These are phyloP conservation scores for Diaporthe australafricana DNA, from an alignment of 2,329 filamentous ascomycete genomes.

Conservation along the genomic window DNA sequence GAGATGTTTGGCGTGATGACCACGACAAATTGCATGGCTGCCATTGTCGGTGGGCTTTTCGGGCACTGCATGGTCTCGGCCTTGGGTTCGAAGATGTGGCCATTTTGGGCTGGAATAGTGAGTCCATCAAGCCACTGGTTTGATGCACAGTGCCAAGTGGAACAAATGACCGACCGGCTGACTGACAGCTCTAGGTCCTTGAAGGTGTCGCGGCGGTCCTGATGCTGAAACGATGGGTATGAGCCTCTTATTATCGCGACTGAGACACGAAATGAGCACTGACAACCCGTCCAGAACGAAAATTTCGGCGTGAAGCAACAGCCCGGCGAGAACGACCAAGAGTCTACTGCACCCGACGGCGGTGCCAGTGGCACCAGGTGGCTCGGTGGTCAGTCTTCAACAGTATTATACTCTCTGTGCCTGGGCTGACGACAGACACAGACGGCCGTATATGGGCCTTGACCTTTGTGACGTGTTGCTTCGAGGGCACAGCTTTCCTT, in stretches of 20 bases:
- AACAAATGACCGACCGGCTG: background rate
- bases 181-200: constrained; percentile 38
- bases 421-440: constrained; percentile 23
- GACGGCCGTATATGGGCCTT: constrained; percentile 46
- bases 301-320: constrained; percentile 33
- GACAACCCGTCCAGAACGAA: constrained; percentile 31
- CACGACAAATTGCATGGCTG: constrained; percentile 63
- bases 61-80: constrained; percentile 60
- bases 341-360: background rate
- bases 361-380: background rate
- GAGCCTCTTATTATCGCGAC: background rate
- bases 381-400: constrained; percentile 30
- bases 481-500: constrained; percentile 49
- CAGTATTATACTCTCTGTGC: background rate
- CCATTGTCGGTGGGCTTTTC: constrained; percentile 61
- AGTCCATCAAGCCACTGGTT: background rate
- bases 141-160: too few species aligned
- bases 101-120: constrained; percentile 59
- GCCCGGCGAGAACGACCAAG: background rate
- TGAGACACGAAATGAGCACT: background rate
- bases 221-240: constrained; percentile 46
- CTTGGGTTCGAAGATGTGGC: constrained; percentile 59
- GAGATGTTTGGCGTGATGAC: constrained; percentile 64
- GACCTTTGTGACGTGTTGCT: constrained; percentile 48
- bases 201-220: constrained; percentile 44